Conservation (phyloP, 192 early-diverging fungal species). For the Umbelopsis sp. region DNA sequence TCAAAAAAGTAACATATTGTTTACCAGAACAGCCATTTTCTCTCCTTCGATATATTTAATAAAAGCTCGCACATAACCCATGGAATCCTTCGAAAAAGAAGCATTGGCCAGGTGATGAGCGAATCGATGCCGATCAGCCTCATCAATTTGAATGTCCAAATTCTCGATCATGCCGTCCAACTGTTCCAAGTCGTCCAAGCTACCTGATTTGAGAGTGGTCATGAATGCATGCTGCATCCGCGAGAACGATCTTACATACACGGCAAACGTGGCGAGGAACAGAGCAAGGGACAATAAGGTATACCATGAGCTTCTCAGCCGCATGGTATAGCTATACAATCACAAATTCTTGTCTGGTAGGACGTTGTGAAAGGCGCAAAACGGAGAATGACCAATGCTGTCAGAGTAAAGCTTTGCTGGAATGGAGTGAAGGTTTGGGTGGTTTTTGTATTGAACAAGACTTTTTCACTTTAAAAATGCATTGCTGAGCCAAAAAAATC, state of each 20-base stretch:
- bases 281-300: background rate
- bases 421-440: too few species aligned
- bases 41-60: slow-evolving; percentile 47
- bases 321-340: slow-evolving; percentile 17
- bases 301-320: slow-evolving; percentile 24
- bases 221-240: background rate
- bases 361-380: slow-evolving; percentile 82
- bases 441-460: too few species aligned
- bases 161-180: slow-evolving; percentile 45
- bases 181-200: slow-evolving; percentile 6
- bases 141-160: slow-evolving; percentile 34
- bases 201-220: slow-evolving; percentile 28
- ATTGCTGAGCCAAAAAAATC: too few species aligned
- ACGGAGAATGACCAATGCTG: slow-evolving; percentile 66
- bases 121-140: background rate
- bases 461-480: too few species aligned
- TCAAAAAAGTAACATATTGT: background rate
- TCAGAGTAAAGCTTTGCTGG: too few species aligned
- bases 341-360: background rate
- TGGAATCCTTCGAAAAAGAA: slow-evolving; percentile 8
- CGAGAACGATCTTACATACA: slow-evolving; percentile 19
- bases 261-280: slow-evolving; percentile 5
- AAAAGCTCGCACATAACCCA: slow-evolving; percentile 26
- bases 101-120: slow-evolving; percentile 25
- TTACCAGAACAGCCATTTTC: slow-evolving; percentile 50